A percentile compares a stretch with the other conserved stretches of the same genome.
Conservation (phyloP, 495 filamentous ascomycete genomes). For the Penicillium diatomitis region DNA sequence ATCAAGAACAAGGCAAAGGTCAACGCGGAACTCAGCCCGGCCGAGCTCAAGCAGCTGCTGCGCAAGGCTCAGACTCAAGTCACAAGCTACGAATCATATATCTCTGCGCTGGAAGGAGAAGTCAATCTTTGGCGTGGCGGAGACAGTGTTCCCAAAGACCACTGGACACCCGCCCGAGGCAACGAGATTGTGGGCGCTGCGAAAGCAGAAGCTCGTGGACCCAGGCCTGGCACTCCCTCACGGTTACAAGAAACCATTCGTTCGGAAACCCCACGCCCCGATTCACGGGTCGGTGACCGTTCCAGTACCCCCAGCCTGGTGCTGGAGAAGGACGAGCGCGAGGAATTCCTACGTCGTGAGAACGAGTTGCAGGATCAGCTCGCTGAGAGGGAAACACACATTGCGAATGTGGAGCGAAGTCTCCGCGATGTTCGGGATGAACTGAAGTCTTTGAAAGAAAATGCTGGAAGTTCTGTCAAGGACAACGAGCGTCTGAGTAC, state of each 20-base stretch:
- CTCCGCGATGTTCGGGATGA: slow-evolving; percentile 78
- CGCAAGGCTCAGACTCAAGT: slow-evolving; percentile 87
- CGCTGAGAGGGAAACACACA: slow-evolving; percentile 79
- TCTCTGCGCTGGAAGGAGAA: slow-evolving; percentile 76
- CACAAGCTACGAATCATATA: slow-evolving; percentile 77
- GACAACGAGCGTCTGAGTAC: slow-evolving; percentile 77
- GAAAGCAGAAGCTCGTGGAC: slow-evolving; percentile 50
- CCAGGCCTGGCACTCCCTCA: slow-evolving; percentile 74
- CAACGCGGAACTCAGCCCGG: slow-evolving; percentile 92
- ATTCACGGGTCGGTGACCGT: slow-evolving; percentile 81
- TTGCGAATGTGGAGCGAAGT: slow-evolving; percentile 66
- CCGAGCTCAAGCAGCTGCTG: slow-evolving; percentile 84
- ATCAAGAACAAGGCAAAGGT: slow-evolving; percentile 99
- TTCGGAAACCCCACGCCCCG: slow-evolving; percentile 59
- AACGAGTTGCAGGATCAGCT: slow-evolving; percentile 96
- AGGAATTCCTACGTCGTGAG: slow-evolving; percentile 90
- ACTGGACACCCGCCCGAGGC: slow-evolving; percentile 55
- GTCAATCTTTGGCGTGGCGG: slow-evolving; percentile 79
- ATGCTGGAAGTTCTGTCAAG: slow-evolving; percentile 66
- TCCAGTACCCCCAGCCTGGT: slow-evolving; percentile 77
- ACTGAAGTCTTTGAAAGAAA: slow-evolving; percentile 69
- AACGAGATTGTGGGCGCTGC: slow-evolving; percentile 47
- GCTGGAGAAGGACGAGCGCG: slow-evolving; percentile 91
- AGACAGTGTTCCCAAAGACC: slow-evolving; percentile 81
- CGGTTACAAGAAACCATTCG: slow-evolving; percentile 49